phyloP scores from a whole-genome alignment of 1,284 basidiomycete genomes.

The Rhodotorula sp. region DNA sequence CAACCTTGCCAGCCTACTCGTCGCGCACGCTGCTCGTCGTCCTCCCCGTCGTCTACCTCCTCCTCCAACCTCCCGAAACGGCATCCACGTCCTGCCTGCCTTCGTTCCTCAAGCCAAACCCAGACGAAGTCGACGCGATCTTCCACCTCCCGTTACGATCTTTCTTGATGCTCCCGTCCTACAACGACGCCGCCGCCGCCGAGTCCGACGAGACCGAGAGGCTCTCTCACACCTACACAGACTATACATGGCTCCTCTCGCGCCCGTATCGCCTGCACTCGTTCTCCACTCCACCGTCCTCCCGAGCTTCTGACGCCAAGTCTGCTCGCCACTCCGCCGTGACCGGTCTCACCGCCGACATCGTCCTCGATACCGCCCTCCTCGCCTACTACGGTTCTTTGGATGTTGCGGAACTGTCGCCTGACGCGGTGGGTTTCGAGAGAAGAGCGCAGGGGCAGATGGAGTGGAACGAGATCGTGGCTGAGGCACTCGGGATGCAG shows the following conservation, averaged over 20 bases:
- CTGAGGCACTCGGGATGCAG: conserved; percentile 14
- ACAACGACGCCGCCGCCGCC: not conserved
- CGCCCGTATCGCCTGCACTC: conserved; percentile 38
- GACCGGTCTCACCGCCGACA: conserved; percentile 44
- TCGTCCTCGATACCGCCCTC: conserved; percentile 33
- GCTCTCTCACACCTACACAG: conserved; percentile 24
- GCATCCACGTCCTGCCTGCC: not conserved
- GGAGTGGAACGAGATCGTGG: conserved; percentile 27
- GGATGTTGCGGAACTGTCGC: not conserved
- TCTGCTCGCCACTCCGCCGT: conserved; percentile 19
- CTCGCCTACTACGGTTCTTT: conserved; percentile 17
- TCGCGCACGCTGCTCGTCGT: conserved; percentile 45
- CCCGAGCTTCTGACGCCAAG: not conserved
- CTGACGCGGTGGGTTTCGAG: conserved; percentile 8
- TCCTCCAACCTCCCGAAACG: conserved; percentile 7
- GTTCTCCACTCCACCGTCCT: conserved; percentile 29
- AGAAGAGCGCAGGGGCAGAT: conserved; percentile 23
- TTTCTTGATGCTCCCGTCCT: conserved; percentile 14
- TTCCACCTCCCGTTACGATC: conserved; percentile 32
- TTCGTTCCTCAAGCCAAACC: conserved; percentile 11
- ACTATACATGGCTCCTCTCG: conserved; percentile 36
- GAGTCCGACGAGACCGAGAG: not conserved
- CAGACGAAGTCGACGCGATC: conserved; percentile 41
- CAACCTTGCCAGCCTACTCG: conserved; percentile 40
- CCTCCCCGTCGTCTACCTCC: conserved; percentile 40